A percentile compares a stretch with the other conserved stretches of the same genome.
Evolutionary conservation across 2,329 filamentous ascomycete genomes (phyloP).

Genomic region (Trichoderma citrinoviride): DNA sequence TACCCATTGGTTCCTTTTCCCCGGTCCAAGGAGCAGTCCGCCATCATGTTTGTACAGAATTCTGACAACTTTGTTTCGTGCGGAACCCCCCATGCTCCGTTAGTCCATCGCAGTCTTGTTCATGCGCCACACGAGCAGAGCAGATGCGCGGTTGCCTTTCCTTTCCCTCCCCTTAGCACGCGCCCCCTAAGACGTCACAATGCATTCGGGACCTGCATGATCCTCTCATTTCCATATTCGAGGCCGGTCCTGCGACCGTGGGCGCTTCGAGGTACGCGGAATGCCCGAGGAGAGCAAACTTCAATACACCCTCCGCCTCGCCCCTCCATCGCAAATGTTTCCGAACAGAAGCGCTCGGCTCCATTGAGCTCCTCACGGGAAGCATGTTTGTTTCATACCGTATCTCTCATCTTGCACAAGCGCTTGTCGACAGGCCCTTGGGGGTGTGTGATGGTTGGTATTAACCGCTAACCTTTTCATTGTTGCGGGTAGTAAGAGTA

Average conservation of each 20-base stretch:
- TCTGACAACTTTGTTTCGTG: neutral
- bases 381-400: slow-evolving; percentile 1
- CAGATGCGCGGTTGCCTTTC: neutral
- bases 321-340: neutral
- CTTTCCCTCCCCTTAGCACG: neutral
- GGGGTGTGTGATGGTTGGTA: neutral
- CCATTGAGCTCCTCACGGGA: neutral
- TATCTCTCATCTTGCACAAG: neutral
- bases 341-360: slow-evolving; percentile 11
- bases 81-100: neutral
- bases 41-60: neutral
- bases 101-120: neutral
- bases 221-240: neutral
- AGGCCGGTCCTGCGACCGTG: neutral
- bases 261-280: slow-evolving; percentile 3
- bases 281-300: neutral
- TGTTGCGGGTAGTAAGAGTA: neutral
- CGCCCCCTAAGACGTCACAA: slow-evolving; percentile 4
- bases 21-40: neutral
- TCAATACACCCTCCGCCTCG: neutral
- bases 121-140: neutral
- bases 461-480: neutral
- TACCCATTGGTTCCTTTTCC: neutral
- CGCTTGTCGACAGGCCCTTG: neutral
- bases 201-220: slow-evolving; percentile 4